Evolutionary conservation across 2,329 filamentous ascomycete genomes (phyloP), one percentile per base, ranked within the genome.

Genomic region (Gnomoniopsis smithogilvyi): DNA sequence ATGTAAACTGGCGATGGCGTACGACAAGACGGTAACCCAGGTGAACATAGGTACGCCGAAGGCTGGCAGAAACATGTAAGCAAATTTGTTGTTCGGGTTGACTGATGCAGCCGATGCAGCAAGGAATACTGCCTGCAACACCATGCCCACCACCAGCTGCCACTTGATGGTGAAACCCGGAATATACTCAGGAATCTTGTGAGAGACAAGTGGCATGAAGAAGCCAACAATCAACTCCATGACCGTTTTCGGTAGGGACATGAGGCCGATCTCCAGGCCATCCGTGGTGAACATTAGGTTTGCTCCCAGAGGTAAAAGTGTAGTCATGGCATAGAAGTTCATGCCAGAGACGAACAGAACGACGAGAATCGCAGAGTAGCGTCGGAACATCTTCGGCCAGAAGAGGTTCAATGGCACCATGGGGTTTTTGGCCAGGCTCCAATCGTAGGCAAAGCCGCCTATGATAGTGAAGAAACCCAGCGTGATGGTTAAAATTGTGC

Each of bases 331-430:
- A 19, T 57, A 49, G 19, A 46, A 57, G 24, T 51, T 57, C 54
- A 57, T 57, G 6, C 54, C 54, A 21, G 36, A 45, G n/a, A 51
- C 45, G 15, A 57, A 57, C 7, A 57, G 36, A 3, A 57, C 54
- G 6, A 57, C 19, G 36, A 57, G 54, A 24, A 57, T 51, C n/a
- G 54, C 34, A 8, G 51, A 22, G 11, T 57, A 57, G 19, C 36
- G 54, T 19, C 54, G 54, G 22, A 51, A 57, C 54, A 57, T 57
- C 11, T 45, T 45, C 15, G 54, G 47, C 54, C 45, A 43, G 24
- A 57, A 57, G 3, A 57, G 54, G 15, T 57, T 57, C 17, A 51
- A 26, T n/a, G 54, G 54, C 1, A 57, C 45, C 47, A 57, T 51
- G 11, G 54, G 54, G 30, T 57, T 57, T 17, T 48, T 33, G 21